phyloP scores from a whole-genome alignment of 345 rosid genomes.

The Populus tremula region DNA sequence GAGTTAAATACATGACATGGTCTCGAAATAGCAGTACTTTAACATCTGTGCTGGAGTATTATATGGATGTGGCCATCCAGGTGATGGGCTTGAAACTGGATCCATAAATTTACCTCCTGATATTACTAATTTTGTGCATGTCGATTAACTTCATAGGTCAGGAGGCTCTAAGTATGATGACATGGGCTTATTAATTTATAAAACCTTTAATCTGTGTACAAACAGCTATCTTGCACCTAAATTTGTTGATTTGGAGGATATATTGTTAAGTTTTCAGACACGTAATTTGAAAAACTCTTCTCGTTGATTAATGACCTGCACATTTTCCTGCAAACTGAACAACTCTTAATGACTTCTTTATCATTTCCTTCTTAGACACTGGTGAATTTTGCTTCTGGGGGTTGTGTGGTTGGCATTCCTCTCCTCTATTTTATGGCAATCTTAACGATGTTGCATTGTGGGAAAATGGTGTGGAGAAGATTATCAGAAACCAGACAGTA shows the following conservation, averaged over 20 bases:
- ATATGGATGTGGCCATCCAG: neutral
- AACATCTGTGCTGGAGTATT: neutral
- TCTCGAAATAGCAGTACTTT: neutral
- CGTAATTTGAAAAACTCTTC: neutral
- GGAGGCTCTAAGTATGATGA: neutral
- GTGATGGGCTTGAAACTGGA: neutral
- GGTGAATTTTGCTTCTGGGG: slow-evolving; percentile 76
- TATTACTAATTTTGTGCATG: neutral
- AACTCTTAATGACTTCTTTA: neutral
- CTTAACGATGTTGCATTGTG: slow-evolving; percentile 68
- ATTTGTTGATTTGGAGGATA: neutral
- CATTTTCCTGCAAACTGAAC: slow-evolving; percentile 4
- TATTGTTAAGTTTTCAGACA: neutral
- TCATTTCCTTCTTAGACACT: slow-evolving; percentile 52
- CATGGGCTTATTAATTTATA: neutral
- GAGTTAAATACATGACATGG: neutral
- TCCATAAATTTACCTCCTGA: neutral
- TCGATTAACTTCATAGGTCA: neutral
- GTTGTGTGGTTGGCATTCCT: slow-evolving; percentile 76
- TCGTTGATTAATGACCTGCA: neutral
- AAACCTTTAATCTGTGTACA: neutral
- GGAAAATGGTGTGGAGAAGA: slow-evolving; percentile 75
- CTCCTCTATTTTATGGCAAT: slow-evolving; percentile 65
- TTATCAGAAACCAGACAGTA: slow-evolving; percentile 47
- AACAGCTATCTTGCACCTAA: neutral